Conservation (phyloP, 495 filamentous ascomycete species). For the Neurospora discreta region DNA sequence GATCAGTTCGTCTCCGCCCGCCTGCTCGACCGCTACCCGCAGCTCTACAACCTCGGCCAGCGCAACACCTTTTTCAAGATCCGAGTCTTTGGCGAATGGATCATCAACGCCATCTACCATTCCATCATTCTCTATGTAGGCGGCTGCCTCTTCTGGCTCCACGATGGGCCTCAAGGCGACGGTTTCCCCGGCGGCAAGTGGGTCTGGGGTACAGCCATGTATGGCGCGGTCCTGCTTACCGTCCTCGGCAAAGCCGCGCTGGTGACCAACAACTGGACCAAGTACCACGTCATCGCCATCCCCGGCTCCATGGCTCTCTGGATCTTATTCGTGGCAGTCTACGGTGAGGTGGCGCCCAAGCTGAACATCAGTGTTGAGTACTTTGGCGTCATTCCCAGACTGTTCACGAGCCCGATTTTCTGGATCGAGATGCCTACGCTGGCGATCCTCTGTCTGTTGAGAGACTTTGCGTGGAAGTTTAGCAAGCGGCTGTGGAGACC, state of each 20-base stretch:
- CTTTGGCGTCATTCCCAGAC: constrained; percentile 64
- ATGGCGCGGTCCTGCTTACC: constrained; percentile 81
- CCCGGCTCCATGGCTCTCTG: constrained; percentile 87
- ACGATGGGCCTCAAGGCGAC: constrained; percentile 63
- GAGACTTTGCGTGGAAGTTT: constrained; percentile 80
- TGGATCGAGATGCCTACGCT: constrained; percentile 79
- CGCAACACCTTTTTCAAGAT: constrained; percentile 86
- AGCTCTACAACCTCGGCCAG: constrained; percentile 89
- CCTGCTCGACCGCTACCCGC: constrained; percentile 92
- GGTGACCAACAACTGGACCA: constrained; percentile 97
- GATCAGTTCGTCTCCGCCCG: constrained; percentile 97
- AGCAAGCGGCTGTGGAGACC: constrained; percentile 94
- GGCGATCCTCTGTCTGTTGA: constrained; percentile 70
- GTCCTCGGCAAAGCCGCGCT: constrained; percentile 93
- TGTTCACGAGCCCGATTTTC: constrained; percentile 75
- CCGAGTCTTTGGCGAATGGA: constrained; percentile 86
- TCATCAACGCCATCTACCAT: constrained; percentile 90
- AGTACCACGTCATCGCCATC: constrained; percentile 93
- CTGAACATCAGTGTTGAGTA: constrained; percentile 78
- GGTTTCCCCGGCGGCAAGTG: constrained; percentile 82
- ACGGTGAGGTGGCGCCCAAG: constrained; percentile 82
- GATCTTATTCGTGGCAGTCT: constrained; percentile 81
- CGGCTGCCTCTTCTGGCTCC: constrained; percentile 66
- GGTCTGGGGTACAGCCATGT: constrained; percentile 91
- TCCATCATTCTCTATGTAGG: constrained; percentile 83